A percentile compares a stretch with the other conserved stretches of the same genome.
phyloP scores from a whole-genome alignment of 192 early-diverging fungal species.

The Coemansia sp. region DNA sequence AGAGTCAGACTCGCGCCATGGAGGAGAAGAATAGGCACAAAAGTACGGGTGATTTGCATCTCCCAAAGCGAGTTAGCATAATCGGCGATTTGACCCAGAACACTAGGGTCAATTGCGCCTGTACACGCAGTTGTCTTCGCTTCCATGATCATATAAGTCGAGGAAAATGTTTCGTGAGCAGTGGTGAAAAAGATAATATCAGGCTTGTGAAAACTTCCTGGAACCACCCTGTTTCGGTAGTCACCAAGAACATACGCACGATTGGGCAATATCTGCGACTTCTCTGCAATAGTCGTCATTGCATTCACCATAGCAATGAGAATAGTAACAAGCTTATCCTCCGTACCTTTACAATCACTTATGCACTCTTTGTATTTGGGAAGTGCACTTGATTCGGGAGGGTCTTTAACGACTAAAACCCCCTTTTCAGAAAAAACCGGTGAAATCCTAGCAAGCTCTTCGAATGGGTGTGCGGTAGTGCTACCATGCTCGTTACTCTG shows the following conservation, averaged over 20 bases:
- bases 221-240: neutral
- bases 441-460: too few species aligned
- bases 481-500: neutral
- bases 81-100: constrained; percentile 26
- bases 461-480: neutral
- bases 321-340: too few species aligned
- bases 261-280: neutral
- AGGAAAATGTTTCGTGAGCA: neutral
- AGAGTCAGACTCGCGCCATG: constrained; percentile 6
- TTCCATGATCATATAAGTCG: neutral
- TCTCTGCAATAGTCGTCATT: neutral
- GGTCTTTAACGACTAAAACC: too few species aligned
- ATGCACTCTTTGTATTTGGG: too few species aligned
- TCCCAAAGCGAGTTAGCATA: constrained; percentile 10
- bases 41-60: constrained; percentile 9
- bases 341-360: too few species aligned
- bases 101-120: neutral
- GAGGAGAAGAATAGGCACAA: constrained; percentile 7
- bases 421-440: too few species aligned
- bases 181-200: neutral
- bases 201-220: neutral
- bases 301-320: too few species aligned
- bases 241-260: neutral
- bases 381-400: too few species aligned
- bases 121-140: neutral